These are phyloP conservation scores for Lophiotrema nucula DNA, from an alignment of 495 filamentous ascomycete species.

Conservation along the genomic window DNA sequence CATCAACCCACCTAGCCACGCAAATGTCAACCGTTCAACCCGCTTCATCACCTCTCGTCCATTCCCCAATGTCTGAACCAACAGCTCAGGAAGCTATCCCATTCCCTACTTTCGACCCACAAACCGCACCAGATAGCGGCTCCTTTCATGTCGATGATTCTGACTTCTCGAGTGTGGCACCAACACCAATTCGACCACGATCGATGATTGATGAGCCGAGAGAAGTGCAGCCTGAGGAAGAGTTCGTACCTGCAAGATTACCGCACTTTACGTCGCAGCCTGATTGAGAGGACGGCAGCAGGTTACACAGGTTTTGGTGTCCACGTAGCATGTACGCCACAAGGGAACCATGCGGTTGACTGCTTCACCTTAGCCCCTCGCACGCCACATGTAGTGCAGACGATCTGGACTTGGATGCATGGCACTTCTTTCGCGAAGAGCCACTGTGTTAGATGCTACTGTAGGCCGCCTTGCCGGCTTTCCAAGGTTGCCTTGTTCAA, in stretches of 20 bases:
- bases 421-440: too few relatives aligned
- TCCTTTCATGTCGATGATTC: constrained; percentile 25
- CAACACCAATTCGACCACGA: constrained; percentile 24
- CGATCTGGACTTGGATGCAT: too few relatives aligned
- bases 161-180: constrained; percentile 21
- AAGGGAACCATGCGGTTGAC: too few relatives aligned
- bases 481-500: too few relatives aligned
- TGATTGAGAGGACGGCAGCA: constrained; percentile 22
- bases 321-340: too few relatives aligned
- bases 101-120: constrained; percentile 25
- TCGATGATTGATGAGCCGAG: constrained; percentile 10
- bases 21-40: background rate
- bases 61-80: constrained; percentile 7
- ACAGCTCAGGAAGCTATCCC: background rate
- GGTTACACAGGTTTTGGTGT: too few relatives aligned
- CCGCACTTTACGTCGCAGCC: constrained; percentile 21
- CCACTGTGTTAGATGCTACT: too few relatives aligned
- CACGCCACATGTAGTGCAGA: too few relatives aligned
- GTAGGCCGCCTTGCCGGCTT: too few relatives aligned
- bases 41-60: constrained; percentile 5
- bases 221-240: background rate
- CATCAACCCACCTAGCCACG: constrained; percentile 4
- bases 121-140: constrained; percentile 28
- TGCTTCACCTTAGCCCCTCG: too few relatives aligned
- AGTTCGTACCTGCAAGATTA: constrained; percentile 26